Percentiles rank a stretch among this genome's conserved stretches.
Evolutionary conservation across 2,329 filamentous ascomycete genomes (phyloP).

Genomic region (Catunica adiposa): DNA sequence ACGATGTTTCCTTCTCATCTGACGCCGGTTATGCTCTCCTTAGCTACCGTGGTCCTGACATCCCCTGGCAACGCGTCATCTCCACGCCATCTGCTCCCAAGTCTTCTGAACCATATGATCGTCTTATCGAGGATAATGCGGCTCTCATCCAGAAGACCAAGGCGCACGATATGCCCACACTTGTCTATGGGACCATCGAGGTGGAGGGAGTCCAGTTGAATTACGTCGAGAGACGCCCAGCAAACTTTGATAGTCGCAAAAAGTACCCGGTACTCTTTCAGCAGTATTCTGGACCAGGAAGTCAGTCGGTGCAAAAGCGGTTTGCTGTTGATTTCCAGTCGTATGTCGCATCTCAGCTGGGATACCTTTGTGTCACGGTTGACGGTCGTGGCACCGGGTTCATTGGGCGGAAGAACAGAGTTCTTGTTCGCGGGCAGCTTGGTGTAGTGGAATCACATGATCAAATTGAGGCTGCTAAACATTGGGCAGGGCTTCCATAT

Average conservation of each 20-base stretch:
- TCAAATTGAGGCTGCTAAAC: constrained; percentile 78
- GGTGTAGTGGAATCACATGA: constrained; percentile 74
- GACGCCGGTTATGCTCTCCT: constrained; percentile 72
- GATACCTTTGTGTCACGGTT: constrained; percentile 87
- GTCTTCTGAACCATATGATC: constrained; percentile 41
- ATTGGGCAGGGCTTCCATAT: constrained; percentile 67
- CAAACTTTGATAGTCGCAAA: constrained; percentile 69
- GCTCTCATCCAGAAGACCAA: constrained; percentile 51
- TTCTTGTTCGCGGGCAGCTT: constrained; percentile 65
- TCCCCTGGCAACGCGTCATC: constrained; percentile 83
- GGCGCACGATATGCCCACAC: constrained; percentile 64
- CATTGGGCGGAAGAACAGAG: constrained; percentile 69
- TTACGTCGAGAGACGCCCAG: constrained; percentile 70
- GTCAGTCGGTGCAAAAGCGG: constrained; percentile 65
- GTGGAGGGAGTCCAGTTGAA: constrained; percentile 59
- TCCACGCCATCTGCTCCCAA: constrained; percentile 56
- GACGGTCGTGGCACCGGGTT: constrained; percentile 88
- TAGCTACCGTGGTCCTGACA: constrained; percentile 63
- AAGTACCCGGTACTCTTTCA: constrained; percentile 90
- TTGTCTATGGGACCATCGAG: constrained; percentile 71
- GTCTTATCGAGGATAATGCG: constrained; percentile 57
- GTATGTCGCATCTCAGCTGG: constrained; percentile 68
- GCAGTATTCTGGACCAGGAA: constrained; percentile 89
- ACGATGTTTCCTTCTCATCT: constrained; percentile 67
- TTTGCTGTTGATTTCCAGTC: constrained; percentile 82